A percentile compares a stretch with the other conserved stretches of the same genome.
These are phyloP conservation scores for Trametes cubensis DNA, from an alignment of 768 basidiomycete species.

Conservation along the genomic window DNA sequence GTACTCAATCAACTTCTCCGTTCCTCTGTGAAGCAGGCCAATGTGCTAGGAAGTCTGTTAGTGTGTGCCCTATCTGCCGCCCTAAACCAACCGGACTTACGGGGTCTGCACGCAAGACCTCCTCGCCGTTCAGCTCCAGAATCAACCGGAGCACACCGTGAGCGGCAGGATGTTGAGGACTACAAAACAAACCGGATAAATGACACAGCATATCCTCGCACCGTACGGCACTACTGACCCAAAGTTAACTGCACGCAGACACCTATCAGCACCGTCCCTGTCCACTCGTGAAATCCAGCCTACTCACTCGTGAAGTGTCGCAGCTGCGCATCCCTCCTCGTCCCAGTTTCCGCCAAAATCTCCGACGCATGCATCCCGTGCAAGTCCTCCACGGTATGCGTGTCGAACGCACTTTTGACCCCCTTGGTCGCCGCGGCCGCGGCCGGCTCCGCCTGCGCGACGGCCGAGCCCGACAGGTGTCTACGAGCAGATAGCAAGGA, in stretches of 20 bases:
- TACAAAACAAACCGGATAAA: constrained; percentile 30
- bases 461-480: constrained; percentile 44
- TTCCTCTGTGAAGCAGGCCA: constrained; percentile 94
- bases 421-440: constrained; percentile 34
- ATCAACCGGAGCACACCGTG: constrained; percentile 98
- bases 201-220: not conserved
- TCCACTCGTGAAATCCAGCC: not conserved
- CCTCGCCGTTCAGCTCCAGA: constrained; percentile 96
- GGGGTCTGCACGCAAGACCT: constrained; percentile 85
- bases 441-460: constrained; percentile 32
- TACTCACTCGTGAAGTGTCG: constrained; percentile 89
- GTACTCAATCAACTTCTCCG: constrained; percentile 98
- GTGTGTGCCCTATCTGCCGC: not conserved
- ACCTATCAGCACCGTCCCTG: constrained; percentile 10
- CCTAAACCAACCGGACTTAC: constrained; percentile 41
- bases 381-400: constrained; percentile 81
- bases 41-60: constrained; percentile 64
- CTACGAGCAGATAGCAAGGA: constrained; percentile 33
- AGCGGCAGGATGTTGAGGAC: constrained; percentile 97
- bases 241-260: constrained; percentile 74
- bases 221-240: constrained; percentile 52
- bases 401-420: constrained; percentile 57
- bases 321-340: constrained; percentile 75
- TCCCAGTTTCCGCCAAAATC: constrained; percentile 75
- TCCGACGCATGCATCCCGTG: constrained; percentile 79